Conservation (phyloP, 352 stramenopile genomes). For the Phytophthora pini region DNA sequence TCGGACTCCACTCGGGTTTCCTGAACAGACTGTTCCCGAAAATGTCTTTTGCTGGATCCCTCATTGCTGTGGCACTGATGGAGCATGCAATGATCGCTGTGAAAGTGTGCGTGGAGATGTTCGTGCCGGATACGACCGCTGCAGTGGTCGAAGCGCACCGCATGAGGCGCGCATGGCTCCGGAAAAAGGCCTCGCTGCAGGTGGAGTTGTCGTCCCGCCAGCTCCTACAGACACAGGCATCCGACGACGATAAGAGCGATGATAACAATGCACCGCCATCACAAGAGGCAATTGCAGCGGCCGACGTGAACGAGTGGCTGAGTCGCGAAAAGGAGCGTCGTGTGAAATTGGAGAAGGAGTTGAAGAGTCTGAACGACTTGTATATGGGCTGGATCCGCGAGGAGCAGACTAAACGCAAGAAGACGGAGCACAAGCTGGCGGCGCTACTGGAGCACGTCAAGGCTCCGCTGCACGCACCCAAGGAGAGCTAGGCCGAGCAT, state of each 20-base stretch:
- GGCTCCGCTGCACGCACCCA: slow-evolving; percentile 18
- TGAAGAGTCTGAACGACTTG: slow-evolving; percentile 82
- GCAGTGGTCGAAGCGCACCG: slow-evolving; percentile 70
- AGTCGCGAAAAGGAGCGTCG: slow-evolving; percentile 74
- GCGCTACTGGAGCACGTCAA: slow-evolving; percentile 48
- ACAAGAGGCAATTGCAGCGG: slow-evolving; percentile 34
- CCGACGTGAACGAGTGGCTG: slow-evolving; percentile 76
- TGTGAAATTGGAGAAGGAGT: slow-evolving; percentile 74
- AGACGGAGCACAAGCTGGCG: slow-evolving; percentile 59
- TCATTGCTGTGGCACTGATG: slow-evolving; percentile 66
- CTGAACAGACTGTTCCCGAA: slow-evolving; percentile 73
- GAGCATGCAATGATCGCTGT: slow-evolving; percentile 83
- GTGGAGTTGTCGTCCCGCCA: slow-evolving; percentile 71
- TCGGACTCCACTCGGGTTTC: slow-evolving; percentile 91
- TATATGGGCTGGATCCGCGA: slow-evolving; percentile 89
- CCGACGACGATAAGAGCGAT: slow-evolving; percentile 26
- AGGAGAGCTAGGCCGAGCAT: slow-evolving; percentile 1
- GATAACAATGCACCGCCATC: background rate
- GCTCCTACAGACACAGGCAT: slow-evolving; percentile 35
- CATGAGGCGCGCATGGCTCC: slow-evolving; percentile 64
- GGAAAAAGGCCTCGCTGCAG: slow-evolving; percentile 80
- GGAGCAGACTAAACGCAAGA: slow-evolving; percentile 81
- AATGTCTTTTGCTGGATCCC: slow-evolving; percentile 62
- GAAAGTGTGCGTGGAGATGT: slow-evolving; percentile 84
- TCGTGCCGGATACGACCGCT: slow-evolving; percentile 74